A percentile compares a stretch with the other conserved stretches of the same genome.
Conservation (phyloP, 345 rosid genomes). For the Hibiscus tridactylites region DNA sequence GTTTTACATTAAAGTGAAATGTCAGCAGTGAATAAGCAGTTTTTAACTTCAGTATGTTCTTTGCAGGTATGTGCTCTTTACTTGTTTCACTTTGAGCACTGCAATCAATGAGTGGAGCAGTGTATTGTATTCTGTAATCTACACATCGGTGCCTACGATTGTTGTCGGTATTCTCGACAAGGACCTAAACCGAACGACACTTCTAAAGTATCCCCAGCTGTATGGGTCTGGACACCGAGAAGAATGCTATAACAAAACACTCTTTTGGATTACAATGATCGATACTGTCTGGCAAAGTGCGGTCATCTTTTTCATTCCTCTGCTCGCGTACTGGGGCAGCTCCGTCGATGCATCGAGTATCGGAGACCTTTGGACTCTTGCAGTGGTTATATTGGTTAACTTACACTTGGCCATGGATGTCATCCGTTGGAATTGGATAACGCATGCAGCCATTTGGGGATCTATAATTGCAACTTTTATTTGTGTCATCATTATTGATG, state of each 20-base stretch:
- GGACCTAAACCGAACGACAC: slow-evolving; percentile 63
- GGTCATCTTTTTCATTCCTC: slow-evolving; percentile 70
- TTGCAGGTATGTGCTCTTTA: slow-evolving; percentile 75
- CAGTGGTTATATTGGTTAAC: slow-evolving; percentile 79
- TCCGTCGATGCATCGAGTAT: slow-evolving; percentile 65
- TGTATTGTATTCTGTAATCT: slow-evolving; percentile 74
- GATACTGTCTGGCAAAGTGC: slow-evolving; percentile 92
- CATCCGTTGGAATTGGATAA: slow-evolving; percentile 82
- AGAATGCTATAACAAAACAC: slow-evolving; percentile 63
- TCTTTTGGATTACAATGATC: slow-evolving; percentile 76
- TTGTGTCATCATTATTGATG: slow-evolving; percentile 69
- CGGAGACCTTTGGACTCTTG: slow-evolving; percentile 97
- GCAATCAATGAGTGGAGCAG: slow-evolving; percentile 98
- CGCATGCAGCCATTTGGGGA: slow-evolving; percentile 93
- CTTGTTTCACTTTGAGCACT: slow-evolving; percentile 80
- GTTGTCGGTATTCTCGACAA: slow-evolving; percentile 86
- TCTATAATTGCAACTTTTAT: slow-evolving; percentile 77
- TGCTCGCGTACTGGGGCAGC: slow-evolving; percentile 69
- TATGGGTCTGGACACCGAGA: slow-evolving; percentile 81
- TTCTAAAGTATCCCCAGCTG: slow-evolving; percentile 71
- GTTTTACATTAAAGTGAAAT: not conserved
- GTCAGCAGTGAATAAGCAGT: not conserved
- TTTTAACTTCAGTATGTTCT: slow-evolving; percentile 1
- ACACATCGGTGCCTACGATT: slow-evolving; percentile 87
- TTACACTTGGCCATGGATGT: slow-evolving; percentile 93